Evolutionary conservation across 192 early-diverging fungal genomes (phyloP).

Genomic region (Coemansia sp.): DNA sequence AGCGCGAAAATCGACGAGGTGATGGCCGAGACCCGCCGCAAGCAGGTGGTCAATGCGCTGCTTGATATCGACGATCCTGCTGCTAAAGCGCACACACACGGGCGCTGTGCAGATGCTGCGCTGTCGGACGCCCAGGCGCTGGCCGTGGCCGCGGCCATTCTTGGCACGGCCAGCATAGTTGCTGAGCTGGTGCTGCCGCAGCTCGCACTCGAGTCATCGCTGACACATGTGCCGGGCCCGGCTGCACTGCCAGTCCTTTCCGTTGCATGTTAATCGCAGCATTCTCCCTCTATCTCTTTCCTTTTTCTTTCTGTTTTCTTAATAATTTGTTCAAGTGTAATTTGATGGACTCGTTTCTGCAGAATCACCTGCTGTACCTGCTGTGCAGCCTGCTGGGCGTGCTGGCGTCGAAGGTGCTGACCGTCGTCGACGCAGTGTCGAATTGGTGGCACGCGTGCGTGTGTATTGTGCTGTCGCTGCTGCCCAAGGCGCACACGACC

Average conservation of each 20-base stretch:
- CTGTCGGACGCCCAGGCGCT: neutral
- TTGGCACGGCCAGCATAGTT: constrained; percentile 8
- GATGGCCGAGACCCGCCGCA: constrained; percentile 20
- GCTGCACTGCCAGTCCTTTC: neutral
- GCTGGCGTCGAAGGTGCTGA: constrained; percentile 30
- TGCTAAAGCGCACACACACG: neutral
- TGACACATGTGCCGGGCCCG: constrained; percentile 2
- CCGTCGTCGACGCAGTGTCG: constrained; percentile 40
- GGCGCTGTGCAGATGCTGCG: neutral
- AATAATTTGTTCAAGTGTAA: neutral
- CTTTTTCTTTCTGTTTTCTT: neutral
- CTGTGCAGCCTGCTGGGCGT: constrained; percentile 33
- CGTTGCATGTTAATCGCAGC: neutral
- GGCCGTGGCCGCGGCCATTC: neutral
- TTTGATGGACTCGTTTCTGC: constrained; percentile 51
- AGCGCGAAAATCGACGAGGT: constrained; percentile 12
- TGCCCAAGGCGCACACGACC: constrained; percentile 44
- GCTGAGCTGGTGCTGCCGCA: constrained; percentile 31
- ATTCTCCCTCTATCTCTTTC: neutral
- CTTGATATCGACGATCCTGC: constrained; percentile 18
- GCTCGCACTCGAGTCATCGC: constrained; percentile 36
- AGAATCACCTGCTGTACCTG: constrained; percentile 51
- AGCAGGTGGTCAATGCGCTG: constrained; percentile 36
- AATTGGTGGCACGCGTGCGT: constrained; percentile 47
- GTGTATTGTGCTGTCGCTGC: constrained; percentile 39